Evolutionary conservation across 2,329 filamentous ascomycete species (phyloP), one percentile per base, ranked within the genome.

Genomic region (Epicoccum nigrum): DNA sequence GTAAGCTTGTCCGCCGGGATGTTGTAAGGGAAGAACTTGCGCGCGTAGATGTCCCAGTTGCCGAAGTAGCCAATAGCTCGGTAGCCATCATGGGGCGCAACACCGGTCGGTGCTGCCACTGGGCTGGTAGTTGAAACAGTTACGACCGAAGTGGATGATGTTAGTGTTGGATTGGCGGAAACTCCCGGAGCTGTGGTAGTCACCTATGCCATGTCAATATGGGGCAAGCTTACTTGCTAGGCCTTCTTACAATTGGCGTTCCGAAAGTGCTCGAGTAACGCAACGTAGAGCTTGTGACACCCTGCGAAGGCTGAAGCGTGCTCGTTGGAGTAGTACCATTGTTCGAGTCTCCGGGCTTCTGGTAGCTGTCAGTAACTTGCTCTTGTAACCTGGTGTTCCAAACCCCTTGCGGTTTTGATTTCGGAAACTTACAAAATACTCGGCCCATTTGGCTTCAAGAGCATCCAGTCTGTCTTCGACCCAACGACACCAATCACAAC

Each of bases 21-120:
- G 68, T 96, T 86, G 68, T 95, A 88, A 0, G 92, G 92, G n/a
- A 86, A 83, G 70, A 94, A 88, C 64, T 93, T 88, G 47, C 92
- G 86, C 31, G 80, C 90, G 73, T 97, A 97, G 62, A 96, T 93
- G 58, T 89, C 90, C 83, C 87, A 90, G 73, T 90, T 89, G 54
- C 88, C 85, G 65, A 84, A 91, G 75, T 90, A 91, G 28, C 83
- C 87, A 17, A 92, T 33, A 16, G 54, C 43, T 20, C 53, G 52
- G 32, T 61, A 64, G 16, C 58, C 61, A 17, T 52, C 23, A 4
- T 30, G 57, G 12, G 48, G 13, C 3, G 7, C 15, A 11, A 51
- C 37, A 15, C 37, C 37, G 19, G 42, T 51, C 13, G 48, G 42
- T 13, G 37, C 30, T 12, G 48, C 20, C 11, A 6, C n/a, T 12